phyloP scores from a whole-genome alignment of 257 asterid species.

The Solanum tacnaense region DNA sequence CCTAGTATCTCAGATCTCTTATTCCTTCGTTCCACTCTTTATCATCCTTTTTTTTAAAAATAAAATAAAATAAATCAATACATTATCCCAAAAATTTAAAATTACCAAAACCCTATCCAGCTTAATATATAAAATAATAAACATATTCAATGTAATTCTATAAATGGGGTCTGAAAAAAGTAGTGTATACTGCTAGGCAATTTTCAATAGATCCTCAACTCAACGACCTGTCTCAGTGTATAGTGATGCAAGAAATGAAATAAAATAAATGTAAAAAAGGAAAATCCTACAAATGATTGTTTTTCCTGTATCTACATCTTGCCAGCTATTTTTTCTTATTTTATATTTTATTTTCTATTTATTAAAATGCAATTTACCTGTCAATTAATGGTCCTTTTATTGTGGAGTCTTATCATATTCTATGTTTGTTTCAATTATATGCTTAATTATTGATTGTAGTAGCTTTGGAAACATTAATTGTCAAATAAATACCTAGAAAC shows the following conservation, averaged over 20 bases:
- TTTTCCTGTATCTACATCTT: neutral
- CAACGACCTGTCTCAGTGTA: neutral
- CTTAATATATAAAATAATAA: neutral
- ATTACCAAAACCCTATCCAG: neutral
- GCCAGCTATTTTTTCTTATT: neutral
- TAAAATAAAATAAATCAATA: neutral
- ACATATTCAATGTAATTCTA: neutral
- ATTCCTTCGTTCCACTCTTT: neutral
- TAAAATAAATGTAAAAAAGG: neutral
- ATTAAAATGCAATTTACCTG: neutral
- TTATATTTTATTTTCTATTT: neutral
- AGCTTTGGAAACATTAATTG: neutral
- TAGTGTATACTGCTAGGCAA: neutral
- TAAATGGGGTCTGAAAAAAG: rapidly evolving
- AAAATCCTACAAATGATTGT: neutral
- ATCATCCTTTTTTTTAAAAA: neutral
- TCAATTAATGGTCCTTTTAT: neutral
- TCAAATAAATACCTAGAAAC: neutral
- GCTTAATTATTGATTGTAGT: neutral
- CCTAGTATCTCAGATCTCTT: neutral
- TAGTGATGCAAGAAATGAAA: neutral
- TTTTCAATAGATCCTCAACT: neutral
- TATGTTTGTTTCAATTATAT: neutral
- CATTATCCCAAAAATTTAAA: neutral
- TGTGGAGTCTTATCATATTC: neutral